Percentiles rank a stretch among this genome's conserved stretches.
Conservation (phyloP, 352 stramenopile species). For the Phytophthora pinifolia region DNA sequence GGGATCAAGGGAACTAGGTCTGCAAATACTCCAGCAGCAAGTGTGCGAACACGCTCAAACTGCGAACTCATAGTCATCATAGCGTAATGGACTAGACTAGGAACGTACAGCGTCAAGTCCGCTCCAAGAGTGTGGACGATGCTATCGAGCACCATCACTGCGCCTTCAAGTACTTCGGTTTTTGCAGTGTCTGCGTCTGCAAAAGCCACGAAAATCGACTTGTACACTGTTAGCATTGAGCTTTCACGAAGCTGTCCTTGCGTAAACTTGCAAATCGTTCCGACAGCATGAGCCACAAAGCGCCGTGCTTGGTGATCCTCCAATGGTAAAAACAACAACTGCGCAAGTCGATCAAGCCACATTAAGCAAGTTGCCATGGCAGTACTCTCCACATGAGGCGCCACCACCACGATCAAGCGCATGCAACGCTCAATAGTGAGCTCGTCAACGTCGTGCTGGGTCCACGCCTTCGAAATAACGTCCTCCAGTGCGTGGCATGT, state of each 20-base stretch:
- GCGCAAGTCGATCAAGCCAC: conserved; percentile 44
- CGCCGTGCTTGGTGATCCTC: conserved; percentile 27
- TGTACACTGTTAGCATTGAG: conserved; percentile 57
- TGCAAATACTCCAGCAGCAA: conserved; percentile 66
- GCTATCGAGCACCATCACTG: conserved; percentile 60
- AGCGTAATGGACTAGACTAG: conserved; percentile 65
- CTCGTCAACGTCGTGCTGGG: conserved; percentile 17
- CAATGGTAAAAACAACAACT: conserved; percentile 30
- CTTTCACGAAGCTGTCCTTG: conserved; percentile 26
- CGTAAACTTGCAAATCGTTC: conserved; percentile 46
- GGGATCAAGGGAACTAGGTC: conserved; percentile 70
- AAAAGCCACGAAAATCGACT: conserved; percentile 45
- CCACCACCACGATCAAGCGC: conserved; percentile 47
- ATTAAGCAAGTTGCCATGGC: conserved; percentile 36
- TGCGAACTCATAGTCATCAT: conserved; percentile 70
- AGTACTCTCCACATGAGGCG: conserved; percentile 28
- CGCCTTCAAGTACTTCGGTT: conserved; percentile 33
- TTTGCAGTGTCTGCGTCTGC: conserved; percentile 5
- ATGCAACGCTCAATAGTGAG: conserved; percentile 49
- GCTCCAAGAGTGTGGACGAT: conserved; percentile 38
- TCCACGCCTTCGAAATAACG: conserved; percentile 42
- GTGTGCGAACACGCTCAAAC: conserved; percentile 35
- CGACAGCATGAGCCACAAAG: conserved; percentile 43
- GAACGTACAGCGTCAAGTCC: conserved; percentile 55
- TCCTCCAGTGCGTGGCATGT: conserved; percentile 38